Base-by-base conservation (phyloP, 345 rosid species). In the Gossypium longicalyx region DNA sequence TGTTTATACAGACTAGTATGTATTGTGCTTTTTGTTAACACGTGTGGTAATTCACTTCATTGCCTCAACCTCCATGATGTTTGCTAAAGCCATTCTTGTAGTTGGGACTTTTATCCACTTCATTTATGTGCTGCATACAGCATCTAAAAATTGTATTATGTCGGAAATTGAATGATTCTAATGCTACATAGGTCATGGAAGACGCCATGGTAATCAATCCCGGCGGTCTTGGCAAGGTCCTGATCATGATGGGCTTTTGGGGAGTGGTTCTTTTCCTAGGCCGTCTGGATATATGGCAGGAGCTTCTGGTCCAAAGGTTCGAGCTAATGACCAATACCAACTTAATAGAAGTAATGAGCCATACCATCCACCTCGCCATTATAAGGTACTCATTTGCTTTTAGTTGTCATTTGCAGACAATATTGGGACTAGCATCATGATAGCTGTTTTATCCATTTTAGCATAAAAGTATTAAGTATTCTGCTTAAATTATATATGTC, bases 181-280 rank as follows among this genome's bases (percentile, higher is more conserved):
- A 59, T 64, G 72, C 38, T 61, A 53, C 73, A 70, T 70, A 88
- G 99, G 93, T 80, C 76, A 87, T 79, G 94, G 94, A 79, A 89
- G 81, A 83, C 88, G 86, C 59, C 80, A 78, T 82, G 88, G 87
- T 67, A 81, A 86, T 81, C 98, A 88, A 80, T 73, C 97, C 82
- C 86, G 92, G 79, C 89, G 87, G 74, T 74, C 93, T 69, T 84
- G 91, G 96, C 98, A 93, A 82, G 85, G 82, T 79, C 84, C 94
- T 6, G 99, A 91, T 86, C 94, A 95, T 83, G 99, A 95, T 76
- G 99, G 99, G 57, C 98, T 95, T 80, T 88, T 95, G 52, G 99
- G 99, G 44, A 93, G 95, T 84, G 99, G 99, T 67, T 89, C 94
- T 81, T 93, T 93, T 69, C 94, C 93, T 23, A 86, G 92, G 80